A percentile compares a stretch with the other conserved stretches of the same genome.
These are phyloP conservation scores for Fibroporia radiculosa DNA, from an alignment of 768 basidiomycete genomes.

Conservation along the genomic window DNA sequence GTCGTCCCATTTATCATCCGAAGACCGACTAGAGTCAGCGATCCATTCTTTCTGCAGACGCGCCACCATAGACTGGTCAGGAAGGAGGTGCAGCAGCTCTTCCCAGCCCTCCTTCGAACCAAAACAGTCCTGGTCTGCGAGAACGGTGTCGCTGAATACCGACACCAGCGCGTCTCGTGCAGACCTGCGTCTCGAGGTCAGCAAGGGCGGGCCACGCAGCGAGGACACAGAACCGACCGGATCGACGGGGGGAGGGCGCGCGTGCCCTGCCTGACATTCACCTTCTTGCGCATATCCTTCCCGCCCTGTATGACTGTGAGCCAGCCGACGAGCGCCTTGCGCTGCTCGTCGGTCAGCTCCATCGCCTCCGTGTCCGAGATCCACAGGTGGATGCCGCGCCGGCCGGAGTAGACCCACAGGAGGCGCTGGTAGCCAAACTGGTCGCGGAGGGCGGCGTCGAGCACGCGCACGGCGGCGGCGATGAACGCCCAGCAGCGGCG, in stretches of 20 bases:
- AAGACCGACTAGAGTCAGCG: conserved; percentile 40
- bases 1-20: conserved; percentile 70
- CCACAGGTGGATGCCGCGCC: conserved; percentile 98
- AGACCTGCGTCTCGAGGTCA: neutral
- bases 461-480: conserved; percentile 80
- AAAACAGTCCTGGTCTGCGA: conserved; percentile 85
- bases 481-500: conserved; percentile 93
- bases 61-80: conserved; percentile 45
- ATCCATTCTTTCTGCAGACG: conserved; percentile 55
- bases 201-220: neutral
- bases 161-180: too few species aligned
- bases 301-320: conserved; percentile 78
- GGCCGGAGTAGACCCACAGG: conserved; percentile 97
- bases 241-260: conserved; percentile 66
- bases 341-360: conserved; percentile 85
- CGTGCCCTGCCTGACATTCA: conserved; percentile 53
- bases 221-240: conserved; percentile 4
- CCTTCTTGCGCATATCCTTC: conserved; percentile 74
- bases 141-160: conserved; percentile 59
- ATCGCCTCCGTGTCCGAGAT: conserved; percentile 86
- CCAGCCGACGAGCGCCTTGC: conserved; percentile 80
- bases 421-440: conserved; percentile 89
- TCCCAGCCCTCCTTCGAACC: conserved; percentile 61
- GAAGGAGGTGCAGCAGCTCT: conserved; percentile 64
- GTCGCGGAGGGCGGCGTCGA: conserved; percentile 71